These are phyloP conservation scores for Aspergillus intermedius DNA, from an alignment of 2,329 filamentous ascomycete species.

Conservation along the genomic window DNA sequence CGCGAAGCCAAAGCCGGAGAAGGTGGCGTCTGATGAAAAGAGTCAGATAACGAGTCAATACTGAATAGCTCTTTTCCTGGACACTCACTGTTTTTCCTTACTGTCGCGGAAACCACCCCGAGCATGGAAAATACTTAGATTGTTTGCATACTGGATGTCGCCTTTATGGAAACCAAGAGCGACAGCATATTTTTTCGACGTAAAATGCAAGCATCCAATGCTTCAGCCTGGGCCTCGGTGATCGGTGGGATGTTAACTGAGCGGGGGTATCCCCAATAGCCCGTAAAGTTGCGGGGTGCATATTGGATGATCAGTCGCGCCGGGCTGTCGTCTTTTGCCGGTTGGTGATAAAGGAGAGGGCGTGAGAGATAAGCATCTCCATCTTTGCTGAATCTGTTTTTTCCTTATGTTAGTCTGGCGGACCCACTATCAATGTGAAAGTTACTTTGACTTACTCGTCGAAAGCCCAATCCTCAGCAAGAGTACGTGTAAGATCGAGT, in stretches of 20 bases:
- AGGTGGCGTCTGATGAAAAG: conserved; percentile 36
- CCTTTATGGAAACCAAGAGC: conserved; percentile 42
- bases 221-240: conserved; percentile 48
- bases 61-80: too few relatives aligned
- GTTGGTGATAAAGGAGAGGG: conserved; percentile 46
- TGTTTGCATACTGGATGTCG: conserved; percentile 49
- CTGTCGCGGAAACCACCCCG: conserved; percentile 42
- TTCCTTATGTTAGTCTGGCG: not conserved
- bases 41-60: conserved; percentile 2
- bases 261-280: conserved; percentile 39
- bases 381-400: conserved; percentile 46
- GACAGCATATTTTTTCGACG: conserved; percentile 39
- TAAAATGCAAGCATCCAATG: conserved; percentile 48
- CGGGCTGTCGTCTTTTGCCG: conserved; percentile 38
- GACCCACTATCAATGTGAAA: conserved; percentile 1
- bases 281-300: conserved; percentile 53
- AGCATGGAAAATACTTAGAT: conserved; percentile 47
- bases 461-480: conserved; percentile 44
- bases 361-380: conserved; percentile 39
- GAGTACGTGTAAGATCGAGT: conserved; percentile 48
- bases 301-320: conserved; percentile 57
- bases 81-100: conserved; percentile 31
- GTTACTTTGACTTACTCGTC: conserved; percentile 34
- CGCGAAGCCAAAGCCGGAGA: conserved; percentile 43
- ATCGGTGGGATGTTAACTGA: conserved; percentile 42